A percentile compares a stretch with the other conserved stretches of the same genome.
phyloP scores from a whole-genome alignment of 768 basidiomycete genomes.

The Phanerodontia chrysosporium region DNA sequence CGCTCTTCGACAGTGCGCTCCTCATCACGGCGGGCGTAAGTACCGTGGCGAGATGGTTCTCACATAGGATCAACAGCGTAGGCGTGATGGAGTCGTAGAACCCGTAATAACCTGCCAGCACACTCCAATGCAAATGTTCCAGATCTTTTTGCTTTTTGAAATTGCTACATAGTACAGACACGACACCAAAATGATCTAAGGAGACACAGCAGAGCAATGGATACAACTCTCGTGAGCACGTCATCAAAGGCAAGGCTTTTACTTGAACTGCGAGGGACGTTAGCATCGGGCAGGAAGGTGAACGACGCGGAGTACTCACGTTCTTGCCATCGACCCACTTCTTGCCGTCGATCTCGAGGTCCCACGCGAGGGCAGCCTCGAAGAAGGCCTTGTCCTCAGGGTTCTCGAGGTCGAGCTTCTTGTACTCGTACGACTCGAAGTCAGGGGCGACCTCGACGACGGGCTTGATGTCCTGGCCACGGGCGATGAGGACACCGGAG shows the following conservation, averaged over 20 bases:
- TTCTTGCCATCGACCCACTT: slow-evolving; percentile 90
- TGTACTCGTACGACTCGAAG: slow-evolving; percentile 85
- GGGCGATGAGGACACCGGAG: slow-evolving; percentile 75
- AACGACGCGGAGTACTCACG: slow-evolving; percentile 43
- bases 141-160: slow-evolving; percentile 3
- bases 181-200: slow-evolving; percentile 8
- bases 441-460: slow-evolving; percentile 84
- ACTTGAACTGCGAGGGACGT: slow-evolving; percentile 23
- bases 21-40: slow-evolving; percentile 52
- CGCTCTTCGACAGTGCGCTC: slow-evolving; percentile 72
- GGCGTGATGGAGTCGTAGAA: slow-evolving; percentile 8
- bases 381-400: slow-evolving; percentile 84
- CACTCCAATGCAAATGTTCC: not conserved
- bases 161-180: slow-evolving; percentile 10
- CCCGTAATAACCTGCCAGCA: not conserved
- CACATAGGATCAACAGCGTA: slow-evolving; percentile 37
- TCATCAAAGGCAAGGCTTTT: slow-evolving; percentile 9
- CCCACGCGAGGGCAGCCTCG: slow-evolving; percentile 92
- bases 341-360: slow-evolving; percentile 84
- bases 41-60: slow-evolving; percentile 49
- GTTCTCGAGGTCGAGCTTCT: slow-evolving; percentile 69
- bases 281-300: not conserved
- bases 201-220: slow-evolving; percentile 14
- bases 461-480: slow-evolving; percentile 69
- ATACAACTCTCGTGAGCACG: slow-evolving; percentile 12